Evolutionary conservation across 805 yeast species (phyloP).

Genomic region (Ogataea degrootiae): DNA sequence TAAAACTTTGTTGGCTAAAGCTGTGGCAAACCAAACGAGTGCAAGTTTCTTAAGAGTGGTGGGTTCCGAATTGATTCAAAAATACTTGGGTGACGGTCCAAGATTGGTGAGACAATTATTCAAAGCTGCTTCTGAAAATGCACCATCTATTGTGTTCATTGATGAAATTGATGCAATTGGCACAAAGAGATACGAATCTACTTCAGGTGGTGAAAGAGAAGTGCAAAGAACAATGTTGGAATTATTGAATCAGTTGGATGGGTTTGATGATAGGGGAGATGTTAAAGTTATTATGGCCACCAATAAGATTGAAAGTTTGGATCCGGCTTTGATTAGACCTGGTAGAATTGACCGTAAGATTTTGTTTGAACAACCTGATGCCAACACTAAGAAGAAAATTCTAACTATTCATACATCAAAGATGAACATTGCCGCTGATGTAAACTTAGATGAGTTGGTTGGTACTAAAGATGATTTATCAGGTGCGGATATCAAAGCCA

Average conservation of each 20-base stretch:
- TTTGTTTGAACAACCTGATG: conserved; percentile 92
- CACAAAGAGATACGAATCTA: conserved; percentile 90
- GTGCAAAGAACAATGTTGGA: conserved; percentile 98
- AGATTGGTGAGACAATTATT: conserved; percentile 89
- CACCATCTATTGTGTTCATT: conserved; percentile 97
- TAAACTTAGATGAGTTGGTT: conserved; percentile 83
- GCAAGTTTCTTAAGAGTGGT: conserved; percentile 95
- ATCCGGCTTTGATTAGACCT: conserved; percentile 94
- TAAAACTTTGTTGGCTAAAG: conserved; percentile 90
- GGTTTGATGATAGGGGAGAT: conserved; percentile 95
- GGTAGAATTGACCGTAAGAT: conserved; percentile 97
- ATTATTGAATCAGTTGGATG: conserved; percentile 89
- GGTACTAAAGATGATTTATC: conserved; percentile 89
- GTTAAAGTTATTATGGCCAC: conserved; percentile 98
- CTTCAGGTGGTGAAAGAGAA: conserved; percentile 95
- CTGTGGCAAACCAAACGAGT: conserved; percentile 96
- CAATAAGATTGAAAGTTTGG: conserved; percentile 87
- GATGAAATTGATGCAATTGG: conserved; percentile 99
- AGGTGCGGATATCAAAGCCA: conserved; percentile 97
- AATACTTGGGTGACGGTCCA: conserved; percentile 97
- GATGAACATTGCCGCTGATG: conserved; percentile 86
- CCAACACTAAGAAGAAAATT: conserved; percentile 88
- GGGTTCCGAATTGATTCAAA: conserved; percentile 95
- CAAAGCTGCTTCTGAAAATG: conserved; percentile 94
- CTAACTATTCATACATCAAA: conserved; percentile 87